Base-by-base conservation (phyloP, 371 early-diverging fungal species). In the Mucor plumbeus region DNA sequence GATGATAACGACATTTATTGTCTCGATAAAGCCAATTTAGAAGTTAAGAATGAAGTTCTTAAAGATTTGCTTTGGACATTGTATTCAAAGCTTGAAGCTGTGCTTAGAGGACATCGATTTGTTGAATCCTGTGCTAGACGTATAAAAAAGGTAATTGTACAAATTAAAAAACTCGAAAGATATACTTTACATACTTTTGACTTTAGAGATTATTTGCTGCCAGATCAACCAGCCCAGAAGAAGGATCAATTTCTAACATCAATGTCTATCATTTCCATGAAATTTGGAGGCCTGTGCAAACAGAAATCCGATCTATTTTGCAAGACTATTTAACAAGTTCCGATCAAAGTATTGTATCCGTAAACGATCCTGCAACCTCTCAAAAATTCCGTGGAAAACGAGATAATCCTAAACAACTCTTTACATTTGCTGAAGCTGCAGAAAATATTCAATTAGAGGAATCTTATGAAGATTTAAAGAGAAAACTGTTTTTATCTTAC, bases 51-150 rank as follows among this genome's bases (percentile, higher is more conserved):
- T 9, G 91, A 91, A 63, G 84, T 92, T n/a, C 67, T 96, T 41
- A 86, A 88, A 48, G 95, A 95, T 67, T 79, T 95, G 61, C 75
- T 95, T 15, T 88, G 91, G 84, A 90, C 90, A 0, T 74, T 95
- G 59, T 97, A 91, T 79, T 90, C 91, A 0, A 92, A 94, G 67
- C 72, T 95, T 19, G 92, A 94, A 69, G 85, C 91, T 7, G 91
- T 95, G 8, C 73, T 95, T 1, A 88, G 92, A 58, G 95, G 92
- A 26, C 95, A 95, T 68, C 83, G 88, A 21, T 93, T 91, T 67
- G 82, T 94, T 19, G 83, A 88, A 50, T 76, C 76, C 9, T 74
- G 83, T 64, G 75, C 83, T 1, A 67, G 74, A 59, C 67, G 78
- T 26, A 77, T 84, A 8, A 75, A 77, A 61, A 79, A 78, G 77